Evolutionary conservation across 768 basidiomycete species (phyloP), one percentile per base, ranked within the genome.

Genomic region (Pulveroboletus sp.): DNA sequence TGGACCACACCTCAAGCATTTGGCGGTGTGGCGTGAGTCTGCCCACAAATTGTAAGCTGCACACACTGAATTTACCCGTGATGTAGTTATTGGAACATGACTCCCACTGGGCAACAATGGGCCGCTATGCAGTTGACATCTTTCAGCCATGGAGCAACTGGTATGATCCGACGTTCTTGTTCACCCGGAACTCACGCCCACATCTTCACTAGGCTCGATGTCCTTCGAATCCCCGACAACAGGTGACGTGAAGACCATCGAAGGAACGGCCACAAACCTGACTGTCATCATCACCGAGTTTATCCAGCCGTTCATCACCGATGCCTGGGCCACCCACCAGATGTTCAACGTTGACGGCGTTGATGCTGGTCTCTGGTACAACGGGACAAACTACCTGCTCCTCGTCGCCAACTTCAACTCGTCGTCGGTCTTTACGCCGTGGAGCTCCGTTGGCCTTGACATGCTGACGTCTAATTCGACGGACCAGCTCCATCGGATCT

Each of bases 1-100:
- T 92, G 89, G 89, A 79, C 81, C 4, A 84, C 84, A 0, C 86
- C 88, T 7, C 88, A 91, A 64, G 86, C 79, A 0, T 84, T 90
- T 58, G 85, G 86, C n/a, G 75, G 74, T 49, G 65, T 58, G n/a
- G 58, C 58, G 71, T 74, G 26, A 50, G 67, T 58, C 5, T 1
- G 6, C 1, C 32, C 1, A 21, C 10, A 6, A 18, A 13, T 7
- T 6, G 8, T 2, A 3, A 17, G 2, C 3, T 6, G 2, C 37
- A 5, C 28, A 6, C 4, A 24, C 39, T 56, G 13, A 66, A 2
- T 7, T 42, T 21, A 7, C 17, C 1, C 10, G 10, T 8, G 15
- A 30, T 38, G 11, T 35, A 67, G 67, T 35, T 69, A 58, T 50
- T 67, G 66, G 66, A 55, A n/a, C 51, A 55, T 38, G n/a, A 65